A percentile compares a stretch with the other conserved stretches of the same genome.
These are phyloP conservation scores for Aspergillus unguis DNA, from an alignment of 2,329 filamentous ascomycete species.

Conservation along the genomic window DNA sequence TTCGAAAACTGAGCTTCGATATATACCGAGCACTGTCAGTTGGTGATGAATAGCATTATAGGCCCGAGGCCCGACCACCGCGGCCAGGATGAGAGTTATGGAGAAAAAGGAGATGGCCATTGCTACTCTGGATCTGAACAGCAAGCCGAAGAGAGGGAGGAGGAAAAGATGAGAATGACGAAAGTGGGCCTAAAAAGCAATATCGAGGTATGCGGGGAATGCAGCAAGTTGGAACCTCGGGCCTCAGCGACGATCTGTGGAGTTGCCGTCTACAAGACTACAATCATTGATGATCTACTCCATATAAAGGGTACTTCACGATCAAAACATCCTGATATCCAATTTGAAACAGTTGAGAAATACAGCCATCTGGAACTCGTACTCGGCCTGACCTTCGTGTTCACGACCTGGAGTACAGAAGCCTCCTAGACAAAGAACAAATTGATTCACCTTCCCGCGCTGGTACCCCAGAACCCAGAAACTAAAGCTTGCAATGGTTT, in stretches of 20 bases:
- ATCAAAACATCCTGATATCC: conserved; percentile 2
- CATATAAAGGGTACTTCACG: background rate
- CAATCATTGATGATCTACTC: background rate
- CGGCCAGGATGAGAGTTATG: conserved; percentile 8
- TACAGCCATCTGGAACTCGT: conserved; percentile 1
- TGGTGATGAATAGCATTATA: background rate
- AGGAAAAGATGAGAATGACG: background rate
- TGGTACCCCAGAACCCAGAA: conserved; percentile 3
- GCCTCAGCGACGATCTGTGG: background rate
- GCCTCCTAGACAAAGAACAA: background rate
- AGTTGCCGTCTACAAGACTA: background rate
- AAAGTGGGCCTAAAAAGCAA: too few species aligned
- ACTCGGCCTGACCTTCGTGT: background rate
- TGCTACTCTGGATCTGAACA: background rate
- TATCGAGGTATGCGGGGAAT: too few species aligned
- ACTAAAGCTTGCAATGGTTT: background rate
- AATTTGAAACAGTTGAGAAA: conserved; percentile 10
- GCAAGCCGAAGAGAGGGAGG: background rate
- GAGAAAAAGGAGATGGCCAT: conserved; percentile 1
- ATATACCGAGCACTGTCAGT: conserved; percentile 24
- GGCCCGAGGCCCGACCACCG: conserved; percentile 14
- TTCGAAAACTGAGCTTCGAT: conserved; percentile 8
- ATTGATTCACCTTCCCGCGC: conserved; percentile 9
- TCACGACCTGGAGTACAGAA: background rate
- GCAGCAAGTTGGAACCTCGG: background rate